phyloP scores from a whole-genome alignment of 2,329 filamentous ascomycete genomes.

The Aspergillus pseudoglaucus region DNA sequence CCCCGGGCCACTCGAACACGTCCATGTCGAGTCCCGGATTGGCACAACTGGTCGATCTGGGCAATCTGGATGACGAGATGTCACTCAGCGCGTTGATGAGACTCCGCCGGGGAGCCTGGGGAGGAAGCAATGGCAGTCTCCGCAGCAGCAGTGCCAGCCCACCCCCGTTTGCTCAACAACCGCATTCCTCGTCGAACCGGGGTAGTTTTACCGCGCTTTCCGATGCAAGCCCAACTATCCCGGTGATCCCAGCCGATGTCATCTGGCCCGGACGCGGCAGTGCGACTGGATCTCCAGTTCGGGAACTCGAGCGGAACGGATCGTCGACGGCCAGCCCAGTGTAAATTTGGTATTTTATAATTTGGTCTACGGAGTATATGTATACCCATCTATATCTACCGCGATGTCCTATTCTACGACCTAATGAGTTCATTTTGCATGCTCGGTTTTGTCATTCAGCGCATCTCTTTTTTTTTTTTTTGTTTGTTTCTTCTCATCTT shows the following conservation, averaged over 20 bases:
- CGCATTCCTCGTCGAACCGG: slow-evolving; percentile 22
- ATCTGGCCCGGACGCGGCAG: background rate
- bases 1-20: slow-evolving; percentile 37
- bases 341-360: background rate
- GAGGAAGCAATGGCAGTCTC: slow-evolving; percentile 70
- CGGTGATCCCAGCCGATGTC: slow-evolving; percentile 13
- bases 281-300: background rate
- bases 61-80: slow-evolving; percentile 62
- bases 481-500: too few species aligned
- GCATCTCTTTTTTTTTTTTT: too few species aligned
- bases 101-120: slow-evolving; percentile 69
- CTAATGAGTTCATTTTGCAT: too few species aligned
- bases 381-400: too few species aligned
- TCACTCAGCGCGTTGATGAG: slow-evolving; percentile 65
- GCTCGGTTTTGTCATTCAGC: too few species aligned
- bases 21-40: slow-evolving; percentile 64
- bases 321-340: background rate
- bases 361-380: background rate
- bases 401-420: too few species aligned
- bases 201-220: slow-evolving; percentile 30
- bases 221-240: slow-evolving; percentile 25
- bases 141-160: slow-evolving; percentile 45
- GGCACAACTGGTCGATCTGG: slow-evolving; percentile 63
- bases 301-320: background rate
- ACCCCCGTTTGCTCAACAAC: slow-evolving; percentile 29